Evolutionary conservation across 1,284 basidiomycete genomes (phyloP).

Genomic region (Ustilago cynodontis): DNA sequence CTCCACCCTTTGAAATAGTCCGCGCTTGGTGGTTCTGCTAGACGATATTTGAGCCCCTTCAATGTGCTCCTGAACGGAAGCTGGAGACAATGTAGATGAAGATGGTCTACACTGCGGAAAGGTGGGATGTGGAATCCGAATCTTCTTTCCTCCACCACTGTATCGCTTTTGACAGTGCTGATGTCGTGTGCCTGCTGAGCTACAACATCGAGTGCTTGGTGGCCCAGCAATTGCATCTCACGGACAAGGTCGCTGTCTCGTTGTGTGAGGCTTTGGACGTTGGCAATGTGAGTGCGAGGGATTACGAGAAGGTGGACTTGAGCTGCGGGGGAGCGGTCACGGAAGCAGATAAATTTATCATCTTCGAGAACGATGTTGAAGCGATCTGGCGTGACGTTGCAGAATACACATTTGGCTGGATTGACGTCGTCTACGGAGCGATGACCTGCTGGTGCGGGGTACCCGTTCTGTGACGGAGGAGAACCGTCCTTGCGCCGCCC

Average conservation of each 20-base stretch:
- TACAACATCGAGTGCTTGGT: constrained; percentile 72
- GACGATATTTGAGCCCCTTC: constrained; percentile 76
- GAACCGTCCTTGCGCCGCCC: neutral
- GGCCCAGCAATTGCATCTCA: constrained; percentile 77
- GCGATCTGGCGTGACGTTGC: constrained; percentile 73
- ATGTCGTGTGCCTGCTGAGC: constrained; percentile 18
- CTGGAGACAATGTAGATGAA: constrained; percentile 83
- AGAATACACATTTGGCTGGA: constrained; percentile 74
- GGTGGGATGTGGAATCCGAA: constrained; percentile 76
- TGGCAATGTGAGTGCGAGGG: constrained; percentile 75
- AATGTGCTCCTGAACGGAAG: constrained; percentile 76
- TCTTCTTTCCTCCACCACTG: constrained; percentile 38
- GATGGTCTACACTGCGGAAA: constrained; percentile 81
- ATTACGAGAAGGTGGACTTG: constrained; percentile 77
- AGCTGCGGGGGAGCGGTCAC: constrained; percentile 77
- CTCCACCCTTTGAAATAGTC: constrained; percentile 77
- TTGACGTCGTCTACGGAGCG: constrained; percentile 37
- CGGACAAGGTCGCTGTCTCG: constrained; percentile 71
- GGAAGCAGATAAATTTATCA: constrained; percentile 76
- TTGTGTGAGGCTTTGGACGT: constrained; percentile 72
- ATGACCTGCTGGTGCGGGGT: constrained; percentile 16
- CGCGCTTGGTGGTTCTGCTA: constrained; percentile 63
- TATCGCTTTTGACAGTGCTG: neutral
- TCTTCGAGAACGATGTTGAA: constrained; percentile 78
- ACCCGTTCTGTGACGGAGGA: neutral